Evolutionary conservation across 2,329 filamentous ascomycete species (phyloP).

Genomic region (Stagonosporopsis tanaceti): DNA sequence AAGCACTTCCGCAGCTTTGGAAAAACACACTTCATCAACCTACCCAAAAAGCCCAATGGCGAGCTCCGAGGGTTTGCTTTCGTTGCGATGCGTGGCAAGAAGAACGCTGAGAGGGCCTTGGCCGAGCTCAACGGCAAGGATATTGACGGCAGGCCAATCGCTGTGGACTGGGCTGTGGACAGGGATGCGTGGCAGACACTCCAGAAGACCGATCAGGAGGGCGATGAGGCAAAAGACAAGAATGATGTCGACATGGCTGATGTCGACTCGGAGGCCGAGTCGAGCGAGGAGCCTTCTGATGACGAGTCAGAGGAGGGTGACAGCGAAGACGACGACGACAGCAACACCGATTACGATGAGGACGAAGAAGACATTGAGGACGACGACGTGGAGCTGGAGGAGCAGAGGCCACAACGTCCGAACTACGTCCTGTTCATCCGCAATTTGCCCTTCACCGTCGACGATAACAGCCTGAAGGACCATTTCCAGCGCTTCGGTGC

Average conservation of each 20-base stretch:
- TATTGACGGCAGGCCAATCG: constrained; percentile 85
- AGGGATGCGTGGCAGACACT: constrained; percentile 81
- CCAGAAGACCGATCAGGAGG: constrained; percentile 54
- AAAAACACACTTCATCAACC: constrained; percentile 85
- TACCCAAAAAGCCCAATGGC: constrained; percentile 77
- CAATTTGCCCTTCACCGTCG: constrained; percentile 89
- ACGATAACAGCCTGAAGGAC: constrained; percentile 80
- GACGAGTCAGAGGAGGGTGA: constrained; percentile 53
- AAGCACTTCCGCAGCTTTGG: constrained; percentile 86
- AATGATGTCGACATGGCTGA: constrained; percentile 50
- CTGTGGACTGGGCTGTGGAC: constrained; percentile 97
- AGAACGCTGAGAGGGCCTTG: constrained; percentile 91
- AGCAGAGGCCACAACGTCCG: constrained; percentile 61
- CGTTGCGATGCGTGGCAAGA: constrained; percentile 83
- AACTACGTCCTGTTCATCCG: constrained; percentile 87
- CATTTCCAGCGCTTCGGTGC: constrained; percentile 90
- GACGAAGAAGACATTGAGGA: constrained; percentile 53
- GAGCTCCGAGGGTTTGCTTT: constrained; percentile 89
- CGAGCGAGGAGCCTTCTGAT: constrained; percentile 50
- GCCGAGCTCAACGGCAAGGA: constrained; percentile 86
- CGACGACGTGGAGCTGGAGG: constrained; percentile 36
- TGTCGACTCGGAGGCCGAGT: constrained; percentile 48
- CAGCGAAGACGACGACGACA: constrained; percentile 49
- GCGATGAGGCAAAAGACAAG: constrained; percentile 53
- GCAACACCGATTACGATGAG: constrained; percentile 54